A percentile compares a stretch with the other conserved stretches of the same genome.
These are phyloP conservation scores for Microthlaspi erraticum DNA, from an alignment of 345 rosid genomes.

Conservation along the genomic window DNA sequence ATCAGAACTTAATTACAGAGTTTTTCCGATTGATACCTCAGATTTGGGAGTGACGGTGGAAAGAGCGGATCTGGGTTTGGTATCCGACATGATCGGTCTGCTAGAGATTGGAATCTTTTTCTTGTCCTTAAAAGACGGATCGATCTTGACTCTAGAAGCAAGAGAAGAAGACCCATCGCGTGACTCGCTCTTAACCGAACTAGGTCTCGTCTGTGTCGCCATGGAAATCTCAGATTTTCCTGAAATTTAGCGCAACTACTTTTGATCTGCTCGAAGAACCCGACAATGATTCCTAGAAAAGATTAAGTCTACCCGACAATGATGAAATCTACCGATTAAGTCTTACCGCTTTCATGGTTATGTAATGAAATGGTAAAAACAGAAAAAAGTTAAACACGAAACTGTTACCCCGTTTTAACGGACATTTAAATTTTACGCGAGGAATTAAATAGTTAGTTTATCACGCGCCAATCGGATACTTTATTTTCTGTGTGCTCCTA, in stretches of 20 bases:
- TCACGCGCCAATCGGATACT: constrained; percentile 10
- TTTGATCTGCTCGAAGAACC: not conserved
- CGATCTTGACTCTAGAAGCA: constrained; percentile 48
- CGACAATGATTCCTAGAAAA: constrained; percentile 13
- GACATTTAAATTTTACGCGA: constrained; percentile 21
- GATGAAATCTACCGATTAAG: constrained; percentile 8
- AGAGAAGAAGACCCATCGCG: constrained; percentile 56
- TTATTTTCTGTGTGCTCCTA: not conserved
- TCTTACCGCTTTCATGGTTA: constrained; percentile 33
- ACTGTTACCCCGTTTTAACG: constrained; percentile 30
- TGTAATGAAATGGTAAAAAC: constrained; percentile 40
- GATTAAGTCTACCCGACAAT: too few relatives aligned
- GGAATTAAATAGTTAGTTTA: not conserved
- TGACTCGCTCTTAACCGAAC: constrained; percentile 53
- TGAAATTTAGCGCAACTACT: constrained; percentile 27
- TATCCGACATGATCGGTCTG: constrained; percentile 50
- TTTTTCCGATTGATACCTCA: constrained; percentile 52
- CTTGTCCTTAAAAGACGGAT: constrained; percentile 51
- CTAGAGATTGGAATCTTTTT: constrained; percentile 61
- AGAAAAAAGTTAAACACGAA: not conserved
- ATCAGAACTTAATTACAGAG: constrained; percentile 20
- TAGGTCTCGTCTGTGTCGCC: constrained; percentile 60
- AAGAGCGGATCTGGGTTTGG: constrained; percentile 51
- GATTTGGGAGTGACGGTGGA: constrained; percentile 52
- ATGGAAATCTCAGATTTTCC: constrained; percentile 30